Evolutionary conservation across 148 eudicot species (phyloP), one percentile per base, ranked within the genome.

Genomic region (Polygonum aviculare): DNA sequence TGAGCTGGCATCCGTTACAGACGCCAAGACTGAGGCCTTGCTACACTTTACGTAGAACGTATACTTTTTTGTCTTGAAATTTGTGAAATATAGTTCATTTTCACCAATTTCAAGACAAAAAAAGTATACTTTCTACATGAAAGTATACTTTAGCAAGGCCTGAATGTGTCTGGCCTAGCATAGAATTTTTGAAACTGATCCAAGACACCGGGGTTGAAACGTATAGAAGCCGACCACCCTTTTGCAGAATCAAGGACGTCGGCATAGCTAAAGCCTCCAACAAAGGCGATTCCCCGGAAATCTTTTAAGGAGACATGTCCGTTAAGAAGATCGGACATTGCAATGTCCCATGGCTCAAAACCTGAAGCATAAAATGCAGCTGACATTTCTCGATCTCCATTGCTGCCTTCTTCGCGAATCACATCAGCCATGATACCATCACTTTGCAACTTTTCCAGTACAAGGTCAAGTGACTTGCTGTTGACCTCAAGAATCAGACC

Each of bases 241-340:
- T 93, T 90, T 45, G 94, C 96, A 16, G 97, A 94, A 76, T 91
- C 97, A 39, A 91, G 94, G 67, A 94, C 95, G 76, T 94, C 98
- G 0, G 95, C 98, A 52, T 92, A 94, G 80, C 97, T 94, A 82
- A 94, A 94, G 60, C 98, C 98, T 77, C 98, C 97, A 1, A 94
- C 98, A 78, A 94, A 94, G 65, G 82, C 97, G 74, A 92, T 84
- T 38, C 98, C 98, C 39, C 92, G 90, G 35, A 90, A 94, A 38
- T 82, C 85, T 36, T 80, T 73, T 72, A 94, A 84, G 50, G 93
- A 86, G 73, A 90, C 31, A 26, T 82, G 55, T 26, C 95, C 97
- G 4, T 26, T 82, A 12, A 91, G 86, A 45, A 94, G 94, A 81
- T 94, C 98, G 0, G 97, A 94, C 98, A 94, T 91, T 3, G 97